Evolutionary conservation across 78 protist genomes (phyloP).

Genomic region (Emiliania huxleyi): DNA sequence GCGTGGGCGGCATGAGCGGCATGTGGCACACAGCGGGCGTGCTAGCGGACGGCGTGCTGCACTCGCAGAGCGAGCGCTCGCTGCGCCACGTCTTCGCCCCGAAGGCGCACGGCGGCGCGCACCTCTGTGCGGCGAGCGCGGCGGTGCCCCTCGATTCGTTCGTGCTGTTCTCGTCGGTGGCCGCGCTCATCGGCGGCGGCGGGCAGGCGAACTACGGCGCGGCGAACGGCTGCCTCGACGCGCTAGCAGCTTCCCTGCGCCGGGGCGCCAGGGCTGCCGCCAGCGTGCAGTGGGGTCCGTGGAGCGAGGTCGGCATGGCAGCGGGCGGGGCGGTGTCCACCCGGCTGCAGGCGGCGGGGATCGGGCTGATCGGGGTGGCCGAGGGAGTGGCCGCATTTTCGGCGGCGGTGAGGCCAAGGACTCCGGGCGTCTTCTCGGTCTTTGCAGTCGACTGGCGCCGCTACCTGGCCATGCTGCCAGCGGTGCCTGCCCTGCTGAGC

Average conservation of each 20-base stretch:
- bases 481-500: not conserved
- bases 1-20: not conserved
- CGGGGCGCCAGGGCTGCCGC: not conserved
- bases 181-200: constrained; percentile 30
- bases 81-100: not conserved
- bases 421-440: not conserved
- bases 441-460: not conserved
- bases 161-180: constrained; percentile 43
- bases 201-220: constrained; percentile 54
- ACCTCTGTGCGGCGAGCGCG: not conserved
- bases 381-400: not conserved
- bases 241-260: not conserved
- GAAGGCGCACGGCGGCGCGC: not conserved
- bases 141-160: not conserved
- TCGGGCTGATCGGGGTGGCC: not conserved
- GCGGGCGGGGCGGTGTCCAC: not conserved
- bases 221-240: constrained; percentile 41
- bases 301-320: constrained; percentile 44
- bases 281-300: constrained; percentile 44
- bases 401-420: not conserved
- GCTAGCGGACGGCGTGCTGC: constrained; percentile 22
- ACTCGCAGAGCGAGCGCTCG: not conserved
- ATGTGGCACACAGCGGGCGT: constrained; percentile 25
- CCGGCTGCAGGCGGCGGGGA: not conserved
- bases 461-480: not conserved